Conservation (phyloP, 352 stramenopile genomes). For the Thraustochytrium striatum region DNA sequence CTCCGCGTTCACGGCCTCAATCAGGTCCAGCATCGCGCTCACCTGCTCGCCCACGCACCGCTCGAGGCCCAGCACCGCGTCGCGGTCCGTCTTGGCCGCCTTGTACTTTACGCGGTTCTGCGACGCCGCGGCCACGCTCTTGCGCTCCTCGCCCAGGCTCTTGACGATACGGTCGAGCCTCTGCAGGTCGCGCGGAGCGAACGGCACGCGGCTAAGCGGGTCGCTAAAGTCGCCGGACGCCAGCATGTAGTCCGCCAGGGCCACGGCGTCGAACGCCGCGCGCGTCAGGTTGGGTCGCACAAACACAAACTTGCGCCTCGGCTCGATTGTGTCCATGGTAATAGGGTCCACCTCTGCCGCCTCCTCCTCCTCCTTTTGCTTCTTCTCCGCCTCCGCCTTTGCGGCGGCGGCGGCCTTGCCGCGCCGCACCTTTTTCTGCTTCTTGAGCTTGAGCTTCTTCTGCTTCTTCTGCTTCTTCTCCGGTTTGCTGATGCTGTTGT, state of each 20-base stretch:
- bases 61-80: conserved; percentile 19
- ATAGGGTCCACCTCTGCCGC: not conserved
- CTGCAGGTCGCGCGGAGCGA: not conserved
- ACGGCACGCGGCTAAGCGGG: not conserved
- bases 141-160: not conserved
- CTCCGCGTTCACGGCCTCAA: conserved; percentile 28
- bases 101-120: not conserved
- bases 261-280: not conserved
- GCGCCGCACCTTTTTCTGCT: not conserved
- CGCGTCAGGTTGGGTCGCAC: not conserved
- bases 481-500: no score
- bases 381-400: not conserved
- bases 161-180: not conserved
- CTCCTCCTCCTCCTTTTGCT: not conserved
- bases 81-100: not conserved
- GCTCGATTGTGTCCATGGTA: not conserved
- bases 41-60: conserved; percentile 27
- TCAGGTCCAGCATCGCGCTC: conserved; percentile 2
- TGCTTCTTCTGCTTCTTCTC: conserved; percentile 24
- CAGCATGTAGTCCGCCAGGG: conserved; percentile 32
- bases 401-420: not conserved
- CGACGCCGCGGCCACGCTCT: conserved; percentile 19
- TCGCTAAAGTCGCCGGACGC: conserved; percentile 34
- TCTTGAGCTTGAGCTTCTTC: conserved; percentile 21
- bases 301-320: not conserved